Evolutionary conservation across 306 rosid genomes (phyloP).

Genomic region (barrel medic (Medicago truncatula)): DNA sequence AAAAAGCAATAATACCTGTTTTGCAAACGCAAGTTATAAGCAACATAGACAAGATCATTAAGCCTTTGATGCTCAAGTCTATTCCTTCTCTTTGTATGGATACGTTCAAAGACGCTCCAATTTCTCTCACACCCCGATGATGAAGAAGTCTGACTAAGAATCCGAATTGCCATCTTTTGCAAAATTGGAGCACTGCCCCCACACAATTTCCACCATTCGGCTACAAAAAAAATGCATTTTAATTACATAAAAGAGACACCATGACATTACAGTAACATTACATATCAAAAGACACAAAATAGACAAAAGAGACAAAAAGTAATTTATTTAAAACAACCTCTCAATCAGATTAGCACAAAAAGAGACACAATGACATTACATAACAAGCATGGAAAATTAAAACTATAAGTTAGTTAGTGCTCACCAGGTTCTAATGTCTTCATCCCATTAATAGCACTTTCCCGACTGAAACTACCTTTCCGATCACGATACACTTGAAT

Average conservation of each 20-base stretch:
- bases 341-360: too few relatives aligned
- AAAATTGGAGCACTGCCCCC: too few relatives aligned
- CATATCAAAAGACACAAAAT: too few relatives aligned
- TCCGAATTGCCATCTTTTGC: neutral
- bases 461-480: neutral
- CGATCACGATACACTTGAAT: neutral
- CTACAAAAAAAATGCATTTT: too few relatives aligned
- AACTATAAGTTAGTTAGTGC: neutral
- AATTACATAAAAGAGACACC: too few relatives aligned
- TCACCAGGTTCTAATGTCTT: neutral
- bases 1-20: neutral
- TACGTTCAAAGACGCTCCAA: too few relatives aligned
- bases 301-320: neutral
- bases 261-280: too few relatives aligned
- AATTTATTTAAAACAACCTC: neutral
- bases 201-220: too few relatives aligned
- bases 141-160: neutral
- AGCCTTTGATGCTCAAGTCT: neutral
- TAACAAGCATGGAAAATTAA: neutral
- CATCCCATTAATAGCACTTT: neutral
- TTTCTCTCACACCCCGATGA: neutral
- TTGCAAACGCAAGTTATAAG: neutral
- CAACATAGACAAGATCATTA: constrained; percentile 1
- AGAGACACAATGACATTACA: too few relatives aligned
- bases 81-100: neutral